Evolutionary conservation across 2,329 filamentous ascomycete species (phyloP), one percentile per base, ranked within the genome.

Genomic region (Emmonsiellopsis sp.): DNA sequence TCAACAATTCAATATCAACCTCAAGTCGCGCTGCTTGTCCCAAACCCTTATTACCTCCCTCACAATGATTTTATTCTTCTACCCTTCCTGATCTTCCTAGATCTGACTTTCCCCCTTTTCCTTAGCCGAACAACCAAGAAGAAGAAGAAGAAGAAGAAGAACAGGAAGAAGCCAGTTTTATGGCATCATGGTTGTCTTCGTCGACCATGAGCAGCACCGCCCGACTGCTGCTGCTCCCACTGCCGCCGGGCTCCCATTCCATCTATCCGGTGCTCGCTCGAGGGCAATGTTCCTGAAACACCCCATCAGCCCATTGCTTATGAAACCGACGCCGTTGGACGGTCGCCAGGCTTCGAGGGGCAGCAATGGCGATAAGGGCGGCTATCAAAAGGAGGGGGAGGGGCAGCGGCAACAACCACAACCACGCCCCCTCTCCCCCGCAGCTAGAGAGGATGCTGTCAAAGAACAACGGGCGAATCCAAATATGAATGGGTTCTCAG

Each of bases 151-250:
- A 26, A 26, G 20, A 26, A 26, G 20, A 26, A 26, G 20, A 26
- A 26, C 20, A 26, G 20, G 20, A 26, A 26, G 20, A 26, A 26
- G 20, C 20, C 20, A 26, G 20, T 26, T 26, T 9, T 52, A 63
- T 64, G 60, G 61, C 64, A 72, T 56, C 46, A 76, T 77, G 74
- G 74, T 75, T 59, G 71, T 76, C 44, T 76, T 74, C 62, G 67
- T 75, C 61, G 72, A 76, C 61, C 65, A 73, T 55, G 73, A 73
- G 43, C 65, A 67, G 43, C 66, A 73, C 62, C 63, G 60, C 31
- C 61, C 67, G 57, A 62, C 65, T 55, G 26, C 16, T 6, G 11
- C 46, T 8, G 16, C 34, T n/a, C 10, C 34, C 5, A 61, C 62
- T 54, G 57, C 60, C 31, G 51, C 58, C 50, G 58, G 64, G 58